Percentiles rank a stretch among this genome's conserved stretches.
These are phyloP conservation scores for Aspergillus tubingensis DNA, from an alignment of 2,329 filamentous ascomycete genomes.

Conservation along the genomic window DNA sequence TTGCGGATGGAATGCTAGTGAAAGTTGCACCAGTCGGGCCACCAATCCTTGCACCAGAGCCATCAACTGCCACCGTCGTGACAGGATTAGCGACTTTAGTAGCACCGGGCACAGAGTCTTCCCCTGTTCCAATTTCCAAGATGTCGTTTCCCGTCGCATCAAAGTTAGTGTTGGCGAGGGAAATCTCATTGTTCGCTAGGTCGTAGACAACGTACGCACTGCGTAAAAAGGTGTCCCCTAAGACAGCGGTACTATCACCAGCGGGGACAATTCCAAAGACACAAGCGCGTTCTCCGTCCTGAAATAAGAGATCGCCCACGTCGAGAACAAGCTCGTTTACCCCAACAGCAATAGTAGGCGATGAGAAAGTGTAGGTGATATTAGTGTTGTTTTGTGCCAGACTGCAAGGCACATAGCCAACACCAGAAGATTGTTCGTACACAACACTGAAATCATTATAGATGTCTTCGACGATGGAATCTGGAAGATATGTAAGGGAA, in stretches of 20 bases:
- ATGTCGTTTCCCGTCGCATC: conserved; percentile 55
- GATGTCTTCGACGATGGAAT: conserved; percentile 46
- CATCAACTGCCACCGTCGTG: conserved; percentile 46
- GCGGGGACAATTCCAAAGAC: conserved; percentile 56
- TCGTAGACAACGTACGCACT: conserved; percentile 67
- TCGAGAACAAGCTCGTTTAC: conserved; percentile 60
- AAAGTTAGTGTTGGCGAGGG: conserved; percentile 62
- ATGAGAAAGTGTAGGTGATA: conserved; percentile 60
- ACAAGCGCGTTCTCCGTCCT: conserved; percentile 41
- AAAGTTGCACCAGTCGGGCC: conserved; percentile 24
- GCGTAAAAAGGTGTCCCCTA: conserved; percentile 65
- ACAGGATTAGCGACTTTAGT: conserved; percentile 54
- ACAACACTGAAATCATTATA: conserved; percentile 61
- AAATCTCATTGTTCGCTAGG: conserved; percentile 61
- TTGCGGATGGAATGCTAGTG: conserved; percentile 20
- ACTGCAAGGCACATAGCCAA: conserved; percentile 57
- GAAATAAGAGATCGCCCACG: conserved; percentile 43
- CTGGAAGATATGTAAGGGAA: conserved; percentile 43
- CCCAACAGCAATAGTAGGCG: conserved; percentile 56
- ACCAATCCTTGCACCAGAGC: conserved; percentile 48
- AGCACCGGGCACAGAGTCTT: conserved; percentile 54
- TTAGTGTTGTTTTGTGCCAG: conserved; percentile 51
- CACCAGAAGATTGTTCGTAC: conserved; percentile 57
- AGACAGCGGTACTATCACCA: conserved; percentile 49
- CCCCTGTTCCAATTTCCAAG: conserved; percentile 55